Base-by-base conservation (phyloP, 352 stramenopile species). In the Phytophthora pinifolia region DNA sequence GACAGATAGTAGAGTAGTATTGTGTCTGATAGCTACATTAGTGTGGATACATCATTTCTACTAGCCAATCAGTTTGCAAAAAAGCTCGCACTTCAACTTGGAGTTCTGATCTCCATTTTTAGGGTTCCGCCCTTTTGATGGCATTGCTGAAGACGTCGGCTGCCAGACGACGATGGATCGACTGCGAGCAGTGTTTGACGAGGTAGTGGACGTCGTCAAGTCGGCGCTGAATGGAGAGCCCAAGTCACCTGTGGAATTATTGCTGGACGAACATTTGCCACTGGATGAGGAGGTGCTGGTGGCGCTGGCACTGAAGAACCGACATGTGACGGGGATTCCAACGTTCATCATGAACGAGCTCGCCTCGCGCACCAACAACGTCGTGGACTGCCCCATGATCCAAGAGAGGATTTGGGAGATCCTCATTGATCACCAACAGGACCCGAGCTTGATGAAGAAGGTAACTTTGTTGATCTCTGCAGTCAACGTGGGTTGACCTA, bases 351-450 rank as follows among this genome's bases (percentile, higher is more conserved):
- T 90, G 56, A 80, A 73, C 20, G 79, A 91, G 29, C 59, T 93
- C 32, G 74, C 79, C 4, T 79, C 80, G 4, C 65, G 80, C 27
- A 88, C 78, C 2, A 71, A 75, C 34, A 92, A 92, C 48, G 65
- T 87, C 13, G 79, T 91, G 4, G 83, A 93, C 56, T 88, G 82
- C 46, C 74, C 74, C 9, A 83, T 73, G 62, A 93, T 93, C 15
- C 67, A 90, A 56, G 60, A 65, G 17, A 77, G 80, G 22, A 72
- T 93, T 30, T 89, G 83, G 80, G 74, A 85, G 22, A 71, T 88
- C 45, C 59, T 86, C 27, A 73, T 89, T 2, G 69, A 89, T 17
- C 54, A 73, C 12, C 67, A 89, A 36, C 51, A 80, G 35, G 67
- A 88, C 18, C 79, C 74, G 0, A 62, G 35, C 6, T 48, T 86